A percentile compares a stretch with the other conserved stretches of the same genome.
Evolutionary conservation across 2,329 filamentous ascomycete species (phyloP).

Genomic region (Claviceps pazoutovae): DNA sequence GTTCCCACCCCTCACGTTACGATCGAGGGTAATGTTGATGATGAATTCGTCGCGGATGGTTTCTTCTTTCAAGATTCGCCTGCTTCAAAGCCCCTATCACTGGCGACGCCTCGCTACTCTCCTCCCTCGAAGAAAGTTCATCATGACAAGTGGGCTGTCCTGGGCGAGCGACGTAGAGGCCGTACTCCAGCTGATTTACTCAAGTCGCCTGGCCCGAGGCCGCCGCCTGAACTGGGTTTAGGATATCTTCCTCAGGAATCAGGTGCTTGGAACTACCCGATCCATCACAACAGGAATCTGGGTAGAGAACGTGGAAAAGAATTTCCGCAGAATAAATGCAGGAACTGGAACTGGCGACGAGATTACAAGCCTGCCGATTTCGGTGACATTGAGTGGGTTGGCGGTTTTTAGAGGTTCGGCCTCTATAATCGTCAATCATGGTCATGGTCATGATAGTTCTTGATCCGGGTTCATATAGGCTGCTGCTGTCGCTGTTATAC

Average conservation of each 20-base stretch:
- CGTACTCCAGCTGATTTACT: slow-evolving; percentile 36
- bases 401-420: slow-evolving; percentile 59
- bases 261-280: slow-evolving; percentile 34
- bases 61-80: slow-evolving; percentile 60
- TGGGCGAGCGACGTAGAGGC: slow-evolving; percentile 72
- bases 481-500: background rate
- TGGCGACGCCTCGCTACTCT: slow-evolving; percentile 41
- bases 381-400: slow-evolving; percentile 86
- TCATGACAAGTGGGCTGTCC: slow-evolving; percentile 76
- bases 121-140: slow-evolving; percentile 48
- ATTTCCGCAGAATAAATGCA: slow-evolving; percentile 42
- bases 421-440: slow-evolving; percentile 42
- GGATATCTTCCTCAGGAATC: slow-evolving; percentile 34
- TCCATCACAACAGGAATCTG: slow-evolving; percentile 19
- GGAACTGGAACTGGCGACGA: slow-evolving; percentile 49
- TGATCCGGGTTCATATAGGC: background rate
- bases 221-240: slow-evolving; percentile 34
- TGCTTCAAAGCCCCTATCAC: slow-evolving; percentile 22
- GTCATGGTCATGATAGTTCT: slow-evolving; percentile 28
- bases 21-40: slow-evolving; percentile 41
- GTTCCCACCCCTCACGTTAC: slow-evolving; percentile 15
- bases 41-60: slow-evolving; percentile 52
- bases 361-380: slow-evolving; percentile 48
- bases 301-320: slow-evolving; percentile 35
- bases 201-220: slow-evolving; percentile 34